Evolutionary conservation across 2,329 filamentous ascomycete genomes (phyloP).

Genomic region (Aureobasidium namibiae): DNA sequence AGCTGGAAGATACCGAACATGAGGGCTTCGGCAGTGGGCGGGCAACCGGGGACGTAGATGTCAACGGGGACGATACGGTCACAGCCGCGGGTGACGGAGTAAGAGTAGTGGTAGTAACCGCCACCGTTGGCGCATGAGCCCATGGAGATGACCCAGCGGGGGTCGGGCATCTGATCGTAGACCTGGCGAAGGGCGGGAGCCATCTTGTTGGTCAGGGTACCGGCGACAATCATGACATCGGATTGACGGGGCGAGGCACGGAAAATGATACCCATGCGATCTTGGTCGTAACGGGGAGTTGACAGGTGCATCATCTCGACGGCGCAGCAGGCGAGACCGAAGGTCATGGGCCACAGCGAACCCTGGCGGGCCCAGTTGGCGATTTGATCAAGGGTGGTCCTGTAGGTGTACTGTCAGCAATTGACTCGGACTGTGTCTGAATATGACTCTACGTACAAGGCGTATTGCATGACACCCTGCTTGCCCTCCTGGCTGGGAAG

Average conservation of each 20-base stretch:
- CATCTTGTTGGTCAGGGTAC: slow-evolving; percentile 95
- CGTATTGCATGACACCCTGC: slow-evolving; percentile 77
- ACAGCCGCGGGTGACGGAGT: slow-evolving; percentile 66
- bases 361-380: slow-evolving; percentile 79
- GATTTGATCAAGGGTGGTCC: slow-evolving; percentile 69
- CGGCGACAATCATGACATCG: slow-evolving; percentile 89
- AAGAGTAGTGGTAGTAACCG: slow-evolving; percentile 78
- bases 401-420: slow-evolving; percentile 29
- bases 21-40: slow-evolving; percentile 44
- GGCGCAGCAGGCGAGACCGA: slow-evolving; percentile 81
- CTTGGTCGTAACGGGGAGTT: slow-evolving; percentile 81
- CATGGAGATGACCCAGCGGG: slow-evolving; percentile 76
- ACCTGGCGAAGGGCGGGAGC: slow-evolving; percentile 77
- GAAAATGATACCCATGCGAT: slow-evolving; percentile 84
- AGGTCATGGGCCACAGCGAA: slow-evolving; percentile 83
- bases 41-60: slow-evolving; percentile 69
- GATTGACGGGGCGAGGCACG: slow-evolving; percentile 79
- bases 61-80: slow-evolving; percentile 73
- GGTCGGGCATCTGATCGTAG: slow-evolving; percentile 91
- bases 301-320: slow-evolving; percentile 91
- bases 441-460: slow-evolving; percentile 55
- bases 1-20: slow-evolving; percentile 62
- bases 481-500: slow-evolving; percentile 70
- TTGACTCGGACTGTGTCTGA: neutral
- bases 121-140: slow-evolving; percentile 77